These are phyloP conservation scores for Hsuehochloa calcarea DNA, from an alignment of 176 grass and related monocot genomes.

Conservation along the genomic window DNA sequence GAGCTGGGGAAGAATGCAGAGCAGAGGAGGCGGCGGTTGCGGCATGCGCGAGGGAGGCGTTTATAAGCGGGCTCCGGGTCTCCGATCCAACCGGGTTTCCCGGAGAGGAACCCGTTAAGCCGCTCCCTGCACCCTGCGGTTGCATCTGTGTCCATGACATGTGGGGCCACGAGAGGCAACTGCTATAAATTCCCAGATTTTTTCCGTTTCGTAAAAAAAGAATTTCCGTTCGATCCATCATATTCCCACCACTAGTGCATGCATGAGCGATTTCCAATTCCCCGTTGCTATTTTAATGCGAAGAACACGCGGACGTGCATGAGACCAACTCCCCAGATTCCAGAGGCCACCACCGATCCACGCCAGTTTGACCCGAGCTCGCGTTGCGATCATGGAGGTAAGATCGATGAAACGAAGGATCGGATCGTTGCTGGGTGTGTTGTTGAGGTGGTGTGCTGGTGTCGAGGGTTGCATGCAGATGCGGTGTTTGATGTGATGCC, in stretches of 20 bases:
- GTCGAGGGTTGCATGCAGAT: not conserved
- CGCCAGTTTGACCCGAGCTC: not conserved
- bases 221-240: not conserved
- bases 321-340: not conserved
- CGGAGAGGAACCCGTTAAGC: not conserved
- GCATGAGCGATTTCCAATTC: not conserved
- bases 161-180: not conserved
- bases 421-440: too few species aligned
- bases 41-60: not conserved
- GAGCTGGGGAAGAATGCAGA: not conserved
- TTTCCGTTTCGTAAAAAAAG: not conserved
- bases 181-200: not conserved
- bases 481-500: slow-evolving; percentile 11
- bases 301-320: not conserved
- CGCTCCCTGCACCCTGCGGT: not conserved
- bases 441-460: too few species aligned
- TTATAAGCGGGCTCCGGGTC: not conserved
- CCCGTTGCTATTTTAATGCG: not conserved
- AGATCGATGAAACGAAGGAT: not conserved
- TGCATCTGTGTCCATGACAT: not conserved
- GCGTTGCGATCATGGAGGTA: slow-evolving; percentile 39
- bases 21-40: not conserved
- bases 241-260: not conserved
- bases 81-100: not conserved
- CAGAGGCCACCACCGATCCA: not conserved